These are phyloP conservation scores for Coemansia sp. DNA, from an alignment of 192 early-diverging fungal genomes.

Conservation along the genomic window DNA sequence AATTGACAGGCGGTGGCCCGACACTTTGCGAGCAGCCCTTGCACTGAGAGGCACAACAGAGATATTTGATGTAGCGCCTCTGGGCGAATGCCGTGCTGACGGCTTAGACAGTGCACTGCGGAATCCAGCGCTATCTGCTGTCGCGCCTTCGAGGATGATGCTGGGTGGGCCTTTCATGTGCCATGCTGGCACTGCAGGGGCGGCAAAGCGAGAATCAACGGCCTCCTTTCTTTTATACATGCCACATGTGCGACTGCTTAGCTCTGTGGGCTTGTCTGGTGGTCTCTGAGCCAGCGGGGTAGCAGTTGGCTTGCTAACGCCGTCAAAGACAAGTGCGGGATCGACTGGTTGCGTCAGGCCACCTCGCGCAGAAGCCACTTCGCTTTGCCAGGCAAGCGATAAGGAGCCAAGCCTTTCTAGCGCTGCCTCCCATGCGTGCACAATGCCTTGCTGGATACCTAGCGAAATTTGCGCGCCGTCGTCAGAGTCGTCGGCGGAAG, in stretches of 20 bases:
- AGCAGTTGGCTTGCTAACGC: neutral
- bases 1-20: constrained; percentile 26
- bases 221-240: neutral
- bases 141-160: neutral
- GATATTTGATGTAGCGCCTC: neutral
- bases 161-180: constrained; percentile 1
- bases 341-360: constrained; percentile 12
- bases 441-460: constrained; percentile 32
- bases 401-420: constrained; percentile 41
- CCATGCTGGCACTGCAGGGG: neutral
- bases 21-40: neutral
- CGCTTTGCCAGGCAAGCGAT: constrained; percentile 49
- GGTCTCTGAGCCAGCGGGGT: neutral
- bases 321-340: constrained; percentile 34
- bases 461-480: constrained; percentile 49
- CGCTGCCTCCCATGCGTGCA: constrained; percentile 34
- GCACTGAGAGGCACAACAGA: neutral
- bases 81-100: neutral
- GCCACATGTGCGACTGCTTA: neutral
- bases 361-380: constrained; percentile 5
- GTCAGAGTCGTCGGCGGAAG: constrained; percentile 17
- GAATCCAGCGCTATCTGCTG: neutral
- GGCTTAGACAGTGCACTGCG: neutral
- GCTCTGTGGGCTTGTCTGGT: neutral
- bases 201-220: neutral